Conservation (phyloP, 1,139 yeast genomes). For the Taphrina sp. region DNA sequence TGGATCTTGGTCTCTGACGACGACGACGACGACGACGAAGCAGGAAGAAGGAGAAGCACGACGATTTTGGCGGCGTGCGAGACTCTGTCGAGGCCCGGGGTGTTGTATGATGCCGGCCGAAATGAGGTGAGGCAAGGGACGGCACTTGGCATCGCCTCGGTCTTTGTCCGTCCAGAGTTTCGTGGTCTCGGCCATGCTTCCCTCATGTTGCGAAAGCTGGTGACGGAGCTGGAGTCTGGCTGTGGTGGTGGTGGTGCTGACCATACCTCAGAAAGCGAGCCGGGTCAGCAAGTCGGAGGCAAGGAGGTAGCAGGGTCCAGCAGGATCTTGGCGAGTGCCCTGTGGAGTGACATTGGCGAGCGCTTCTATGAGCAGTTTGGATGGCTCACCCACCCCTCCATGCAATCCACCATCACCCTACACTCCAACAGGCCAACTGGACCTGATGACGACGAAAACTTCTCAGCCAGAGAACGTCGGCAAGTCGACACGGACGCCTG, state of each 20-base stretch:
- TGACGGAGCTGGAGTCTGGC: neutral
- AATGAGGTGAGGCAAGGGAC: neutral
- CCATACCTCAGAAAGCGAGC: too few species aligned
- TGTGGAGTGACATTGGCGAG: slow-evolving; percentile 11
- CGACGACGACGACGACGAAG: neutral
- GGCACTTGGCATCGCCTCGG: slow-evolving; percentile 11
- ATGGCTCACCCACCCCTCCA: slow-evolving; percentile 2
- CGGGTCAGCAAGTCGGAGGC: too few species aligned
- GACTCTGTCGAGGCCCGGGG: slow-evolving; percentile 2
- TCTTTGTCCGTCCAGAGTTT: neutral
- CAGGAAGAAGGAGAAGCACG: too few species aligned
- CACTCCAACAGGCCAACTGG: neutral
- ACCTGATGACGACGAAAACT: too few species aligned
- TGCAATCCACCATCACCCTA: neutral
- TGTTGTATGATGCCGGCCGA: neutral
- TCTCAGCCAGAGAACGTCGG: neutral
- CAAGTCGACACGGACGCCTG: neutral
- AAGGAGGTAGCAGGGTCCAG: too few species aligned
- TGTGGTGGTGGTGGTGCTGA: too few species aligned
- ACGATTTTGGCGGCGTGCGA: slow-evolving; percentile 12
- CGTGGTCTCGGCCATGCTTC: slow-evolving; percentile 7
- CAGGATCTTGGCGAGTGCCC: neutral
- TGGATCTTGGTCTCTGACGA: slow-evolving; percentile 10
- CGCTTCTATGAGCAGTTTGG: neutral
- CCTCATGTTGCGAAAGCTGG: neutral